Base-by-base conservation (phyloP, 345 rosid genomes). In the Hirschfeldia incana region DNA sequence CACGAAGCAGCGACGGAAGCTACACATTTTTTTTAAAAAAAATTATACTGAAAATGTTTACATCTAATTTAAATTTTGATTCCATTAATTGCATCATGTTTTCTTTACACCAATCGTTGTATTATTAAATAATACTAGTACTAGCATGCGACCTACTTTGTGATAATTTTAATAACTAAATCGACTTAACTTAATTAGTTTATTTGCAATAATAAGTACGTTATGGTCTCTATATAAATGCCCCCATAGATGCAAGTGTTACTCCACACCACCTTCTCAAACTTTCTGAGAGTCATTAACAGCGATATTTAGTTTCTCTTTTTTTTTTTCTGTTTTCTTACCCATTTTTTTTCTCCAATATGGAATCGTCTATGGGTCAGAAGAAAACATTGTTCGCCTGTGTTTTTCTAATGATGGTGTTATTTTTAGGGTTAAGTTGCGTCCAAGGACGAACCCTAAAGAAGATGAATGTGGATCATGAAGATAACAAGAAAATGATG, bases 331-430 rank as follows among this genome's bases (percentile, higher is more conserved):
- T 72, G 51, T 58, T 59, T 78, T 59, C 29, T 6, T 13, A 46
- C 82, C 74, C 74, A 59, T 21, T 67, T 78, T 21, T 21, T 78
- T 64, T 3, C 32, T 5, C 61, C 16, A 27, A 72, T 21, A 21
- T 61, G 78, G 78, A 68, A 62, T 79, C 78, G 27, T 63, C 30
- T 63, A 90, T 90, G 92, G 89, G 85, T 39, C 84, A 70, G 72
- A 73, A 62, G 63, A 88, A 83, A 51, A n/a, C 79, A 53, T 17
- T 83, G 69, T 68, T 39, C 17, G 53, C 70, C 76, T 75, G 73
- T 28, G 10, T 82, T 76, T 32, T 87, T 55, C 27, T 85, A 26
- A 15, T 84, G 16, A 76, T 83, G 27, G 64, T 87, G 66, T 78
- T 81, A 59, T 78, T 70, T 73, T 78, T 42, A 57, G 83, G 74